Conservation (phyloP, 805 yeast species). For the Saccharomycopsis olivae region DNA sequence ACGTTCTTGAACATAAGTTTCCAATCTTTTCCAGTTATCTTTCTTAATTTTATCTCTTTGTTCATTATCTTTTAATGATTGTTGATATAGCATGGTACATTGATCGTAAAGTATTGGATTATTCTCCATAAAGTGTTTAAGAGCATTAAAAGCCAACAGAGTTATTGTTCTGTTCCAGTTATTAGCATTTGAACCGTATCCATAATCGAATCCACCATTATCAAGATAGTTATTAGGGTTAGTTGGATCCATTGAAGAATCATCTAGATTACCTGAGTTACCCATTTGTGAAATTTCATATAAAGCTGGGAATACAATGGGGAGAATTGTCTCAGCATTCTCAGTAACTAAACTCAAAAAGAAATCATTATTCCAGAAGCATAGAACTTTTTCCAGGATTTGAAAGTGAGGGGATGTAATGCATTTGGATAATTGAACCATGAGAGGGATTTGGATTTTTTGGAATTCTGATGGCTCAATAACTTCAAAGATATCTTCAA, state of each 20-base stretch:
- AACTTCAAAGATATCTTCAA: constrained; percentile 93
- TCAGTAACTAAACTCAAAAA: constrained; percentile 85
- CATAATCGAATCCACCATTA: constrained; percentile 22
- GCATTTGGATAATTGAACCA: constrained; percentile 89
- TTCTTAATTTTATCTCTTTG: constrained; percentile 50
- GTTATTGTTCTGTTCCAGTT: constrained; percentile 95
- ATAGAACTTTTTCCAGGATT: constrained; percentile 89
- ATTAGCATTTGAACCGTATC: constrained; percentile 4
- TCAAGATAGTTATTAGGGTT: constrained; percentile 7
- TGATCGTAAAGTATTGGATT: constrained; percentile 87
- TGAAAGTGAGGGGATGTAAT: constrained; percentile 94
- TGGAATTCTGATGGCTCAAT: constrained; percentile 89
- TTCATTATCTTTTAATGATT: constrained; percentile 63
- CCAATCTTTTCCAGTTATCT: constrained; percentile 63
- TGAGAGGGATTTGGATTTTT: constrained; percentile 84
- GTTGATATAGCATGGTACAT: constrained; percentile 80
- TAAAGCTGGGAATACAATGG: constrained; percentile 82
- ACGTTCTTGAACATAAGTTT: constrained; percentile 40
- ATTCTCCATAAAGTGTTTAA: constrained; percentile 86
- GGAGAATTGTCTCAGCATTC: constrained; percentile 83
- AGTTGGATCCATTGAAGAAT: neutral
- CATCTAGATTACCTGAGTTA: constrained; percentile 2
- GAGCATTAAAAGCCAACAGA: constrained; percentile 79
- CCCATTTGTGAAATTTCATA: constrained; percentile 60
- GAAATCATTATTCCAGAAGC: constrained; percentile 92